Evolutionary conservation across 225 moss, liverwort and hornwort genomes (phyloP), one percentile per base, ranked within the genome.

Genomic region (Thuidium tamariscinum): DNA sequence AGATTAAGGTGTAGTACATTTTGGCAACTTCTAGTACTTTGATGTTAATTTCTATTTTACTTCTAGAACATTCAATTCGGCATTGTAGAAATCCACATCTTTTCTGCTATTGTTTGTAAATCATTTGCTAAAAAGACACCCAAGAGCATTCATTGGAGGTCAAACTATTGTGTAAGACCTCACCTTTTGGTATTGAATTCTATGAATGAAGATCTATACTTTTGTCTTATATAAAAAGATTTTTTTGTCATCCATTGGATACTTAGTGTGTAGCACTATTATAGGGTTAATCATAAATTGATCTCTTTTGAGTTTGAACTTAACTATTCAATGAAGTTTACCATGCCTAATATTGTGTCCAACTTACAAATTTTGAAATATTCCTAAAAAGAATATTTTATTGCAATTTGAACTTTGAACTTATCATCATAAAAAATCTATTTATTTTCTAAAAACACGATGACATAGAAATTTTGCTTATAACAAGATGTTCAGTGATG

Each of bases 21-120:
- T 37, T 16, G 7, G 14, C 3, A 37, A 26, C 26, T 37, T n/a
- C 22, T n/a, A 51, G 9, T 2, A 32, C 7, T 48, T 9, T 30
- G 8, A 34, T 34, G 21, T 51, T 76, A 23, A 36, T 76, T 6
- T 54, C 16, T 4, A 54, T 36, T 49, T 32, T 20, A 15, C 22
- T 9, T 14, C 0, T 68, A 0, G 2, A 23, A 23, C 1, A 1
- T n/a, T n/a, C 1, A 0, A 4, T 1, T 2, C 9, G 2, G 26
- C 5, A 26, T 1, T 2, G 0, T 10, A 0, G 1, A 44, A 18
- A 46, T 18, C 6, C 5, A 17, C 17, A 30, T 18, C 11, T 0
- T 30, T 16, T 68, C 14, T 15, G 1, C 0, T 13, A 70, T 1
- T 0, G 0, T 0, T 0, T 16, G 14, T 42, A 0, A 44, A 15